Evolutionary conservation across 73 alveolate species (phyloP).

Genomic region (Tetrahymena thermophila): DNA sequence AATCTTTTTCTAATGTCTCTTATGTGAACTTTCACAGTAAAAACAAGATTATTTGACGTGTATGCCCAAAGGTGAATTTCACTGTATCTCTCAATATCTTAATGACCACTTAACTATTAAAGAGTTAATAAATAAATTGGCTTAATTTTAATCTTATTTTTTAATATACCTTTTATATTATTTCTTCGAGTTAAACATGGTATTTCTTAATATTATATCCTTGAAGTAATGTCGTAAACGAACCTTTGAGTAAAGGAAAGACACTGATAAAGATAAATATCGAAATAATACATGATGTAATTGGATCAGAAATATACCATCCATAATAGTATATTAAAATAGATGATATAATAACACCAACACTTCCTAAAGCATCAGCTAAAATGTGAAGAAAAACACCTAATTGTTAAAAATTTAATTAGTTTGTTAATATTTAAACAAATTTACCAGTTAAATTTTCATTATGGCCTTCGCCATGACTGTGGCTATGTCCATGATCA

Average conservation of each 20-base stretch:
- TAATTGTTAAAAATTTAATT: background rate
- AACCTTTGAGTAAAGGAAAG: conserved; percentile 67
- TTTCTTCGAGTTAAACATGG: background rate
- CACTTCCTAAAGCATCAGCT: conserved; percentile 98
- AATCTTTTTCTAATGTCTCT: background rate
- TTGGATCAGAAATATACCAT: conserved; percentile 93
- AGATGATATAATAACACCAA: conserved; percentile 89
- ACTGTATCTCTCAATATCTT: background rate
- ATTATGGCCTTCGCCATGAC: conserved; percentile 45
- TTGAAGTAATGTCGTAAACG: conserved; percentile 62
- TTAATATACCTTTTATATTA: background rate
- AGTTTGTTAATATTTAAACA: background rate
- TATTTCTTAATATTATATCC: background rate
- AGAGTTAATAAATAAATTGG: background rate
- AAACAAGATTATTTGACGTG: background rate
- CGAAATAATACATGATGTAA: conserved; percentile 90
- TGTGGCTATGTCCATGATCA: conserved; percentile 7
- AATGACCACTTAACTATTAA: background rate
- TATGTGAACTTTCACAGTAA: background rate
- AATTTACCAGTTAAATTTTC: conserved; percentile 17
- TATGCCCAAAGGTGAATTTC: background rate
- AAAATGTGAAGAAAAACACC: conserved; percentile 96
- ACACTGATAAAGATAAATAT: conserved; percentile 82
- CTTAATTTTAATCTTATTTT: background rate
- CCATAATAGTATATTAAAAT: conserved; percentile 77